A percentile compares a stretch with the other conserved stretches of the same genome.
Conservation (phyloP, 2,329 filamentous ascomycete species). For the Nakataea oryzae region DNA sequence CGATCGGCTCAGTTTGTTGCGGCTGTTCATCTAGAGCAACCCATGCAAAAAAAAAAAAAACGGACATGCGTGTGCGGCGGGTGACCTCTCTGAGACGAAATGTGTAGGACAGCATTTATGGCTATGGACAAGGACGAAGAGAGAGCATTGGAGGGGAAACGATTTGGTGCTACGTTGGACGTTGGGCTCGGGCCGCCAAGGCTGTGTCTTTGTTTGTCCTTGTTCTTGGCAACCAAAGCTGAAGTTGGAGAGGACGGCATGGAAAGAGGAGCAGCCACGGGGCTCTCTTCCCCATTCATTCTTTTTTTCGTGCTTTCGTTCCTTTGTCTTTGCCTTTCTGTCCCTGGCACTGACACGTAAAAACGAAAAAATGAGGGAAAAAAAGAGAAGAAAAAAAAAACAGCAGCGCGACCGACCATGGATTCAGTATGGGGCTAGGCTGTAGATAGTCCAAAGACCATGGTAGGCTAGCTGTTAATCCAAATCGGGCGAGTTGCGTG, state of each 20-base stretch:
- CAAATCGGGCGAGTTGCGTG: background rate
- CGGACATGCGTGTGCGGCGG: background rate
- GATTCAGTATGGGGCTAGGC: background rate
- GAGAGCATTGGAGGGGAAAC: background rate
- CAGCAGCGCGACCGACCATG: background rate
- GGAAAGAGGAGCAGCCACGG: background rate
- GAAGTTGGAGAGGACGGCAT: background rate
- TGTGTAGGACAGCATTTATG: background rate
- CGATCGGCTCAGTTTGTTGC: background rate
- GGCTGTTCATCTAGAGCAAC: background rate
- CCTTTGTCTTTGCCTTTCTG: background rate
- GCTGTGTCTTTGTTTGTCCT: background rate
- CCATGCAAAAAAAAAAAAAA: background rate
- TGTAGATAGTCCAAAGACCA: background rate
- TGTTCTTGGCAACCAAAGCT: background rate
- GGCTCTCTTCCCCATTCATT: background rate
- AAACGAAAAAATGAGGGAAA: no score
- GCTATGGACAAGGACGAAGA: background rate
- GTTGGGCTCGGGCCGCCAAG: background rate
- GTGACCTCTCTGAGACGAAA: background rate
- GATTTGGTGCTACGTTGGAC: background rate
- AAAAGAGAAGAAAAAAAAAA: no score
- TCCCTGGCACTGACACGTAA: no score
- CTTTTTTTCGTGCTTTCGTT: background rate
- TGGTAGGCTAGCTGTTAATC: background rate